A percentile compares a stretch with the other conserved stretches of the same genome.
Evolutionary conservation across 148 eudicot species (phyloP).

Genomic region (Bassia scoparia): DNA sequence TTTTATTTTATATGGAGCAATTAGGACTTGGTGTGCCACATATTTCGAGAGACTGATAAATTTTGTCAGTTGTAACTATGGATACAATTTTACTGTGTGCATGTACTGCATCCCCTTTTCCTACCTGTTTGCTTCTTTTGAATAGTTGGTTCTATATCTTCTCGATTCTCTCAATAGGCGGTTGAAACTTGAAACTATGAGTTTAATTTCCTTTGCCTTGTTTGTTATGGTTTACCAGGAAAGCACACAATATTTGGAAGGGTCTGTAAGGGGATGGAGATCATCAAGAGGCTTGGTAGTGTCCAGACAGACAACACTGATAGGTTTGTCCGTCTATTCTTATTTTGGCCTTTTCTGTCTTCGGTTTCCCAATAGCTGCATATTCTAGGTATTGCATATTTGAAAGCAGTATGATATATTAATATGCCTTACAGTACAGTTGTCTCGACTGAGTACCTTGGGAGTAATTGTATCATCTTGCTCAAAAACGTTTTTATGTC

Average conservation of each 20-base stretch:
- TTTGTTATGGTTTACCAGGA: conserved; percentile 41
- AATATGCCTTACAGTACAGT: conserved; percentile 6
- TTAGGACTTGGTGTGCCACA: neutral
- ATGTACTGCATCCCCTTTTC: neutral
- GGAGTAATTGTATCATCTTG: neutral
- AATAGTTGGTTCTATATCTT: neutral
- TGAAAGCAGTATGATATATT: neutral
- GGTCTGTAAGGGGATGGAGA: conserved; percentile 87
- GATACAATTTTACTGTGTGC: neutral
- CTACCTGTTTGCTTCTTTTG: neutral
- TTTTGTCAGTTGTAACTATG: neutral
- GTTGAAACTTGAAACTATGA: neutral
- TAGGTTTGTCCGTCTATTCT: conserved; percentile 36
- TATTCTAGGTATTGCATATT: neutral
- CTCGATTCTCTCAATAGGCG: neutral
- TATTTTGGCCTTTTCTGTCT: neutral
- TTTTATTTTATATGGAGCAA: neutral
- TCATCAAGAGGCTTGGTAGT: conserved; percentile 89
- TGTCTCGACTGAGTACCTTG: neutral
- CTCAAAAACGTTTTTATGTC: neutral
- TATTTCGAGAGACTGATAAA: neutral
- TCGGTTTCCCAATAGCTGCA: neutral
- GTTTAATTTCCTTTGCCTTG: too few relatives aligned
- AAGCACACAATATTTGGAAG: conserved; percentile 99
- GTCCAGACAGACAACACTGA: conserved; percentile 95